These are phyloP conservation scores for Trichomonascaceae sp. DNA, from an alignment of 1,139 yeast species.

Conservation along the genomic window DNA sequence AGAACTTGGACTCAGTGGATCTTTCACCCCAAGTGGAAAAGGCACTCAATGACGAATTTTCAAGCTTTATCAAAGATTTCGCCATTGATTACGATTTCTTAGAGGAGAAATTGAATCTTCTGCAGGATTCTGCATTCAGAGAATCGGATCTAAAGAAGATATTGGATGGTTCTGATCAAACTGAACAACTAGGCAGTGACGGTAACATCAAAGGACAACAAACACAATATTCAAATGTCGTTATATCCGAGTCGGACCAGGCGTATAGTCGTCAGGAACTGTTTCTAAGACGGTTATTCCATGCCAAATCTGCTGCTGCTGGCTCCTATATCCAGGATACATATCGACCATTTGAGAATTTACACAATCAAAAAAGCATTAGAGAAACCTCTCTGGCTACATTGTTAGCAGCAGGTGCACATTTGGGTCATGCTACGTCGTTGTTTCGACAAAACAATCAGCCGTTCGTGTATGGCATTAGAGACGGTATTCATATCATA, in stretches of 20 bases:
- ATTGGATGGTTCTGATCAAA: slow-evolving; percentile 3
- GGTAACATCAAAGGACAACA: slow-evolving; percentile 25
- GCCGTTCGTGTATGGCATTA: slow-evolving; percentile 80
- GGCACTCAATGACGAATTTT: slow-evolving; percentile 27
- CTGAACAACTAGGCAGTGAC: slow-evolving; percentile 7
- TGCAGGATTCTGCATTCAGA: slow-evolving; percentile 15
- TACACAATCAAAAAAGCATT: slow-evolving; percentile 51
- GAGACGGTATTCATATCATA: slow-evolving; percentile 83
- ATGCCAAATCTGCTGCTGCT: slow-evolving; percentile 46
- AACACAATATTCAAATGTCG: slow-evolving; percentile 36
- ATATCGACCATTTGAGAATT: slow-evolving; percentile 64
- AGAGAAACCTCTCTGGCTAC: slow-evolving; percentile 58
- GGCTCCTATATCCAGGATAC: slow-evolving; percentile 61
- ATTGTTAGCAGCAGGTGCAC: slow-evolving; percentile 88
- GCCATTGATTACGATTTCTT: slow-evolving; percentile 25
- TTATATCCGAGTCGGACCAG: slow-evolving; percentile 34
- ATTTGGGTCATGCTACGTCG: slow-evolving; percentile 81
- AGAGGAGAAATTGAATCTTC: slow-evolving; percentile 15
- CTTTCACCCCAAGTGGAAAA: slow-evolving; percentile 25
- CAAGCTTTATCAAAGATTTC: slow-evolving; percentile 27
- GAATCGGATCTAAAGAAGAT: slow-evolving; percentile 13
- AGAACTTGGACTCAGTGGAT: slow-evolving; percentile 12
- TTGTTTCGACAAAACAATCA: slow-evolving; percentile 82
- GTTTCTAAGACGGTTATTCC: slow-evolving; percentile 60
- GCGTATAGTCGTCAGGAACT: slow-evolving; percentile 73